Evolutionary conservation across 2,329 filamentous ascomycete genomes (phyloP), one percentile per base, ranked within the genome.

Genomic region (Eutypella sp.): DNA sequence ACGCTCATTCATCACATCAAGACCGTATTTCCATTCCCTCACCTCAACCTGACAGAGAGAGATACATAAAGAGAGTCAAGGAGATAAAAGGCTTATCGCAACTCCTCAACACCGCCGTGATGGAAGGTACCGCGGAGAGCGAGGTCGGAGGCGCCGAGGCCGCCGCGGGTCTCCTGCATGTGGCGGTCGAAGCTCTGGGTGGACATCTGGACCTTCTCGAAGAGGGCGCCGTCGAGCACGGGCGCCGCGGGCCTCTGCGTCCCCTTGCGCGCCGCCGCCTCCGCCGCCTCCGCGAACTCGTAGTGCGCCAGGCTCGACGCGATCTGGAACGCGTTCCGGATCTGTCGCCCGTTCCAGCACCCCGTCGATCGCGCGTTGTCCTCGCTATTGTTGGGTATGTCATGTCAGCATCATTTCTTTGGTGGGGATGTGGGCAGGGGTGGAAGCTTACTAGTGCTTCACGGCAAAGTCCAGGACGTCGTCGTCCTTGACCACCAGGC

Each of bases 181-280:
- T 70, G 67, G 24, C 57, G 54, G 16, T 70, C 67, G 47, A 70
- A 70, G 51, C 65, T 68, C 57, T 67, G 61, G 3, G 67, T 70
- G 48, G 67, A 69, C 66, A 70, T 61, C 57, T 70, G 66, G 8
- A 70, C 67, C 59, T 69, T 69, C 41, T 69, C 65, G 23, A 70
- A 70, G 47, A 68, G 50, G 5, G 52, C 45, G 2, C 63, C 60
- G n/a, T 68, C 67, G 3, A 70, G 52, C 2, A 69, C 56, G 0
- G 67, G 67, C 2, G 60, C 67, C 0, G 57, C 55, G n/a, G 67
- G 63, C 0, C 60, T 57, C 20, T 59, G 54, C 51, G 67, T 60
- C 25, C 67, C 67, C 1, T 56, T 54, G 10, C 54, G 53, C 8
- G 55, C 58, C 5, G 66, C 66, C 15, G 51, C 37, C 19, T 66